Evolutionary conservation across 2,329 filamentous ascomycete species (phyloP).

Genomic region (Apiospora arundinis): DNA sequence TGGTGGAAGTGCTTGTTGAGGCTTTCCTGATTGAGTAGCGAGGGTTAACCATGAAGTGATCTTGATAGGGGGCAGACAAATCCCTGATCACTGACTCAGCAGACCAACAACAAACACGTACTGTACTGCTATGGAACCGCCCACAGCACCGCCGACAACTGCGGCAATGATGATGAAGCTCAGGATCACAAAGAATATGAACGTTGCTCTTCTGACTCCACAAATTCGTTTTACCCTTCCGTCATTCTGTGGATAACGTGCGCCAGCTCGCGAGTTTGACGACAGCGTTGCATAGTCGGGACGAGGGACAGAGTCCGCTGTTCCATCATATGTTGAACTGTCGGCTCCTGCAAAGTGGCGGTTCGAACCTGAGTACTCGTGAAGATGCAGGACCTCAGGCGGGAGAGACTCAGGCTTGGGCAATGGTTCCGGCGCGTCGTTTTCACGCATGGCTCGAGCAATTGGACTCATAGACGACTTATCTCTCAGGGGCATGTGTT

Average conservation of each 20-base stretch:
- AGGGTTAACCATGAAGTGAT: neutral
- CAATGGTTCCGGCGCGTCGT: neutral
- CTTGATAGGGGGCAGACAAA: neutral
- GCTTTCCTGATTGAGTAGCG: neutral
- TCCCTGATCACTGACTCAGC: neutral
- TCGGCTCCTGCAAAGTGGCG: neutral
- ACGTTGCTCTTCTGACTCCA: neutral
- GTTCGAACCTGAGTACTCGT: neutral
- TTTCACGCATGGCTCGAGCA: neutral
- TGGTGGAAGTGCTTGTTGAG: neutral
- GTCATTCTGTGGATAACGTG: too few species aligned
- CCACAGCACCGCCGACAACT: neutral
- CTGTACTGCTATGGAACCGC: neutral
- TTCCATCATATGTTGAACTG: neutral
- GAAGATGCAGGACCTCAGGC: neutral
- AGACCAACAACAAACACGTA: neutral
- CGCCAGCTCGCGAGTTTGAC: neutral
- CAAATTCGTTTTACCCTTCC: neutral
- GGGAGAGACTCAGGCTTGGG: neutral
- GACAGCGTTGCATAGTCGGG: neutral
- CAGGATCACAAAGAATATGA: neutral
- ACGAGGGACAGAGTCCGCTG: neutral
- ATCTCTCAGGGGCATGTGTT: neutral
- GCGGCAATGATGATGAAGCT: neutral
- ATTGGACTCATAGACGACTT: neutral